phyloP scores from a whole-genome alignment of 805 yeast species.

The Suhomyces emberorum region DNA sequence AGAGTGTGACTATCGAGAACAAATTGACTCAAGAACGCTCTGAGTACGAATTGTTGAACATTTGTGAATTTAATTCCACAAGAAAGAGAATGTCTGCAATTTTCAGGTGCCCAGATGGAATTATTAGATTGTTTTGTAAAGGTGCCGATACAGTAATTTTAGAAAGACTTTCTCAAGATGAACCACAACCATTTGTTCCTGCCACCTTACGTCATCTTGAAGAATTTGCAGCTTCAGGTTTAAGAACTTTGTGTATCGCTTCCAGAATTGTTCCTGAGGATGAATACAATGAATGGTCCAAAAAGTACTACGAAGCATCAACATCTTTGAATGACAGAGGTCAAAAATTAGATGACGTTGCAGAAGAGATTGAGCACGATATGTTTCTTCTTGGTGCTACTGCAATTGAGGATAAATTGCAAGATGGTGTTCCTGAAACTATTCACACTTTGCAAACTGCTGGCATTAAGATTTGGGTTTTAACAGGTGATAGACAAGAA shows the following conservation, averaged over 20 bases:
- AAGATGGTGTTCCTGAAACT: constrained; percentile 98
- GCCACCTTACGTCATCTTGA: constrained; percentile 85
- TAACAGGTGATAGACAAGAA: constrained; percentile 98
- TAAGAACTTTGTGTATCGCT: constrained; percentile 92
- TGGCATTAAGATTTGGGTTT: constrained; percentile 95
- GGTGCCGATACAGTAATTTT: constrained; percentile 97
- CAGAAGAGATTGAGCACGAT: constrained; percentile 81
- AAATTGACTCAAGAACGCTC: constrained; percentile 49
- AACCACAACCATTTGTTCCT: constrained; percentile 71
- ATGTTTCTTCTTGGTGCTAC: constrained; percentile 90
- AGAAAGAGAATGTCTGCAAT: constrained; percentile 97
- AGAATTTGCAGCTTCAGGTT: constrained; percentile 94
- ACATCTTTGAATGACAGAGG: constrained; percentile 75
- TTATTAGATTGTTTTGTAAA: constrained; percentile 82
- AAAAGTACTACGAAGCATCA: constrained; percentile 70
- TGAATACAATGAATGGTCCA: constrained; percentile 73
- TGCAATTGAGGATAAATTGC: constrained; percentile 96
- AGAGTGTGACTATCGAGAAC: constrained; percentile 63
- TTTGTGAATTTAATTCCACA: constrained; percentile 96
- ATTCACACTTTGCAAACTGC: constrained; percentile 94
- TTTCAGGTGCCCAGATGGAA: constrained; percentile 91
- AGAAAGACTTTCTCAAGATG: constrained; percentile 67
- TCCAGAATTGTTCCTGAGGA: constrained; percentile 72
- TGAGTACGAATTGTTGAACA: constrained; percentile 73
- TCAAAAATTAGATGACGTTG: constrained; percentile 78